Evolutionary conservation across 305 asterid genomes (phyloP).

Genomic region (Striga hermonthica): DNA sequence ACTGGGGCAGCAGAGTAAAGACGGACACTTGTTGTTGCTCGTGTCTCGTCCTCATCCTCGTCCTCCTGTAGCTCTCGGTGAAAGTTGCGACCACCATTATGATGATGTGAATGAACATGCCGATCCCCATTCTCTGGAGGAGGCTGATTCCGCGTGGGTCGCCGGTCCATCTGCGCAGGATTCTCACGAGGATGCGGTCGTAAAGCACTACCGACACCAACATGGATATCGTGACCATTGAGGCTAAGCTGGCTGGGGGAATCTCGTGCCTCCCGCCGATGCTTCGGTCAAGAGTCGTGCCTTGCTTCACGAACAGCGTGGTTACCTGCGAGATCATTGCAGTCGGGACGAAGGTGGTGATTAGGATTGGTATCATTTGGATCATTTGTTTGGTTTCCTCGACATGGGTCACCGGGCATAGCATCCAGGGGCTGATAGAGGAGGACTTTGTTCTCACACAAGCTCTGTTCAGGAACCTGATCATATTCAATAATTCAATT

Average conservation of each 20-base stretch:
- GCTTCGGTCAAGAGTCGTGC: constrained; percentile 62
- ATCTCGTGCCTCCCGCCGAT: constrained; percentile 45
- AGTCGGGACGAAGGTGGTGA: constrained; percentile 80
- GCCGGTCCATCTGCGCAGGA: constrained; percentile 47
- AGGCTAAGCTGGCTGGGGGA: constrained; percentile 82
- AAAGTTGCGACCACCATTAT: not conserved
- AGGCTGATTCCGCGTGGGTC: constrained; percentile 81
- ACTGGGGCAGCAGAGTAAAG: constrained; percentile 78
- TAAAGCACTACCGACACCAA: constrained; percentile 68
- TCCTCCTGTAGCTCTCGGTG: not conserved
- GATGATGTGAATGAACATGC: constrained; percentile 34
- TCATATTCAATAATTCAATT: no score
- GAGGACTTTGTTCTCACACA: constrained; percentile 48
- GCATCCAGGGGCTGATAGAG: constrained; percentile 57
- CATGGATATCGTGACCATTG: constrained; percentile 74
- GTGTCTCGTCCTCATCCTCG: not conserved
- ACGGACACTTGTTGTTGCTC: constrained; percentile 57
- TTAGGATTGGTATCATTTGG: constrained; percentile 69
- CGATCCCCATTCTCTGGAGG: constrained; percentile 83
- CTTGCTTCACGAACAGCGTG: constrained; percentile 85
- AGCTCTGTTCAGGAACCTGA: constrained; percentile 46
- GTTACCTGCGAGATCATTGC: constrained; percentile 76
- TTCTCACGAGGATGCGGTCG: constrained; percentile 52
- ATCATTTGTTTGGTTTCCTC: constrained; percentile 95
- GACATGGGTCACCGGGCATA: constrained; percentile 75